Conservation (phyloP, 805 yeast species). For the Wickerhamomyces strasburgensis region DNA sequence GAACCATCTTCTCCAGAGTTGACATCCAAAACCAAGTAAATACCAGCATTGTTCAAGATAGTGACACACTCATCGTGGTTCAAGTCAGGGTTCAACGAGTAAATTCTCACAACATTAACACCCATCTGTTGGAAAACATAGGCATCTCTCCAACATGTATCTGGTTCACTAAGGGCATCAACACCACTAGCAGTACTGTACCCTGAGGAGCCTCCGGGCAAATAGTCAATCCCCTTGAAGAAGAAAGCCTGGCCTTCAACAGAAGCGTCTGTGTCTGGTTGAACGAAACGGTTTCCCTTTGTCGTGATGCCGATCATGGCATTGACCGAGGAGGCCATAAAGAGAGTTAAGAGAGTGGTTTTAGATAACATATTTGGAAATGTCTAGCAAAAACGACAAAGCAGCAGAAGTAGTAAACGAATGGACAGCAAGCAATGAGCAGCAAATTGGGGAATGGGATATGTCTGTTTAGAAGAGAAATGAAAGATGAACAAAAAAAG, state of each 20-base stretch:
- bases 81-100: constrained; percentile 75
- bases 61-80: constrained; percentile 92
- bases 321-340: constrained; percentile 1
- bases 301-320: constrained; percentile 57
- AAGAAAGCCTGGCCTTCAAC: constrained; percentile 61
- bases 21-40: constrained; percentile 81
- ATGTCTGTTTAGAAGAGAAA: no score
- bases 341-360: constrained; percentile 2
- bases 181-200: constrained; percentile 27
- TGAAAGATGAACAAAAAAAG: no score
- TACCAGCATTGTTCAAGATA: constrained; percentile 84
- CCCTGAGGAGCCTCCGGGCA: constrained; percentile 85
- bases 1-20: constrained; percentile 67
- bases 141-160: constrained; percentile 75
- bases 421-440: neutral
- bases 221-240: constrained; percentile 85
- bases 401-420: neutral
- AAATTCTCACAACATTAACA: constrained; percentile 78
- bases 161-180: constrained; percentile 71
- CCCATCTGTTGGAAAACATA: constrained; percentile 74
- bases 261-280: constrained; percentile 40
- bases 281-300: constrained; percentile 54
- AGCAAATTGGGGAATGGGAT: no score
- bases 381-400: neutral
- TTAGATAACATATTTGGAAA: neutral